These are phyloP conservation scores for Stentor coeruleus DNA, from an alignment of 73 alveolate genomes.

Conservation along the genomic window DNA sequence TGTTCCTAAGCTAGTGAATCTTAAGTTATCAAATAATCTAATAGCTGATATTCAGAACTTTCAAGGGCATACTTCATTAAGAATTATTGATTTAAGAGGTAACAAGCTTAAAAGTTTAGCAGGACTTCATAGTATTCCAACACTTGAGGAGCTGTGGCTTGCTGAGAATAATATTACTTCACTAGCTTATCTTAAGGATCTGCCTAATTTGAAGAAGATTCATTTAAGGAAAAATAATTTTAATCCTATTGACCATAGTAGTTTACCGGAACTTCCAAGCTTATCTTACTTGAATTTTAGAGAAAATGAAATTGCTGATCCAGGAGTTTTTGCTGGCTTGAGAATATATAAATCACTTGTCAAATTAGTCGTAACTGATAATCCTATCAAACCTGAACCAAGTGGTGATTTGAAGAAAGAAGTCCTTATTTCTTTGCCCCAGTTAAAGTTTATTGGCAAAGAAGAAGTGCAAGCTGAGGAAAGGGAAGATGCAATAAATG, in stretches of 20 bases:
- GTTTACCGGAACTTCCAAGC: slow-evolving; percentile 46
- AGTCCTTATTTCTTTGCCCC: slow-evolving; percentile 52
- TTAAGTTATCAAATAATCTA: slow-evolving; percentile 62
- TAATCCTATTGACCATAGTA: slow-evolving; percentile 29
- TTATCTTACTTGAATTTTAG: slow-evolving; percentile 59
- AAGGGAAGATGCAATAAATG: slow-evolving; percentile 57
- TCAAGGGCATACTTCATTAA: slow-evolving; percentile 34
- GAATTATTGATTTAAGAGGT: slow-evolving; percentile 48
- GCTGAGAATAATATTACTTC: slow-evolving; percentile 67
- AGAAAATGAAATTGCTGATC: slow-evolving; percentile 55
- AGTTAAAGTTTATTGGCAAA: slow-evolving; percentile 50
- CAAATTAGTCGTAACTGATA: slow-evolving; percentile 46
- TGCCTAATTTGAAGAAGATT: slow-evolving; percentile 50
- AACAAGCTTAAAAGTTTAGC: slow-evolving; percentile 46
- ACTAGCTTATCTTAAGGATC: slow-evolving; percentile 40
- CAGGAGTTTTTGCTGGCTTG: slow-evolving; percentile 42
- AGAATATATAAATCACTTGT: slow-evolving; percentile 44
- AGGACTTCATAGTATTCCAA: slow-evolving; percentile 51
- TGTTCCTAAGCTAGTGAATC: slow-evolving; percentile 47
- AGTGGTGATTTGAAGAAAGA: slow-evolving; percentile 64
- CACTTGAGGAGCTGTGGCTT: slow-evolving; percentile 53
- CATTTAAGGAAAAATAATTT: slow-evolving; percentile 55
- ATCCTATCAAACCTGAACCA: slow-evolving; percentile 56
- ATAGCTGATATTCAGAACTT: slow-evolving; percentile 52
- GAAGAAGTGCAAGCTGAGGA: slow-evolving; percentile 52